These are phyloP conservation scores for Otatea glauca DNA, from an alignment of 176 grass and related monocot species.

Conservation along the genomic window DNA sequence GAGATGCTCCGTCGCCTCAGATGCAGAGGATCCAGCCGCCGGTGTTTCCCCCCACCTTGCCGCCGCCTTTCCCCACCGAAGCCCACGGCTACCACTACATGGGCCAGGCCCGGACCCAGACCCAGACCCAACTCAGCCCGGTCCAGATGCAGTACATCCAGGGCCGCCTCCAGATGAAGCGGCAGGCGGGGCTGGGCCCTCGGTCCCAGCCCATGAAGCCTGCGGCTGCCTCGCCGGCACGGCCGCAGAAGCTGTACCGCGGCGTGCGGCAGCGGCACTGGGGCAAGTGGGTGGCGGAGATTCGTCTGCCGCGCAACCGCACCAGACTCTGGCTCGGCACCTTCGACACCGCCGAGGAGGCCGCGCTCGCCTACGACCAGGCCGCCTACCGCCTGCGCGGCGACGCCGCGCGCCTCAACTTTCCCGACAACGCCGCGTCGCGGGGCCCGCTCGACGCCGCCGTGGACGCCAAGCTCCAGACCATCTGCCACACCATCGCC, in stretches of 20 bases:
- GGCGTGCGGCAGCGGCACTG: conserved; percentile 89
- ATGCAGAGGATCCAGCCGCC: not conserved
- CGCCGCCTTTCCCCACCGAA: not conserved
- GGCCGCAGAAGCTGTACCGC: conserved; percentile 60
- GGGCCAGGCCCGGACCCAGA: no score
- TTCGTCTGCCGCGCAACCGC: conserved; percentile 78
- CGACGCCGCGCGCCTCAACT: conserved; percentile 62
- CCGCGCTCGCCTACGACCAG: conserved; percentile 60
- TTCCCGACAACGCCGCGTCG: conserved; percentile 50
- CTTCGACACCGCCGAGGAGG: conserved; percentile 92
- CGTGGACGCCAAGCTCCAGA: conserved; percentile 67
- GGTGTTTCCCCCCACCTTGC: not conserved
- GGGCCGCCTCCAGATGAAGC: conserved; percentile 40
- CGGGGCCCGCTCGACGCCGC: conserved; percentile 35
- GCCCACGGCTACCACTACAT: not conserved
- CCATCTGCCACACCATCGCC: conserved; percentile 61
- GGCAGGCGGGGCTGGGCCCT: conserved; percentile 32
- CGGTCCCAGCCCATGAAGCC: conserved; percentile 49
- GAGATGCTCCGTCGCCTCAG: conserved; percentile 15
- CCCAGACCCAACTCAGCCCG: conserved; percentile 32
- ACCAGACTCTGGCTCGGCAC: conserved; percentile 80
- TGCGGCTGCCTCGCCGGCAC: not conserved
- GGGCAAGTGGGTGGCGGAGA: conserved; percentile 92
- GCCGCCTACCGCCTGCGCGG: no score
- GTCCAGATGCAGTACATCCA: conserved; percentile 47